Evolutionary conservation across 306 rosid species (phyloP), one percentile per base, ranked within the genome.

Genomic region (Bauhinia variegata): DNA sequence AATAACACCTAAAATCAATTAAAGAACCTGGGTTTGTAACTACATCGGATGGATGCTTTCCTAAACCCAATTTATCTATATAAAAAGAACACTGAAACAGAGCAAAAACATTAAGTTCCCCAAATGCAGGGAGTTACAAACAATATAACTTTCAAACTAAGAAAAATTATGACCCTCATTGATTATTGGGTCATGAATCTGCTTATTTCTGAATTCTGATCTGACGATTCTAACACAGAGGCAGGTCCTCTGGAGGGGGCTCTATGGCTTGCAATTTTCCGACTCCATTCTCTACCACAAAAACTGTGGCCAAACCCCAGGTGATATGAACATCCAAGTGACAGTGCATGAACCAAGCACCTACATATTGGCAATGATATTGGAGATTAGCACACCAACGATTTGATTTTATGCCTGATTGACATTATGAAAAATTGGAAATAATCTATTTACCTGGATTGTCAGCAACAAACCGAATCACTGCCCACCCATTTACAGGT

Each of bases 361-460:
- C 97, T 75, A 42, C 70, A 68, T 37, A 12, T 46, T 0, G 12
- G 19, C 13, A 68, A 54, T n/a, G n/a, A n/a, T 14, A 32, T 44
- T 41, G 36, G 54, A 47, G 14, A 33, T 32, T 8, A 47, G 10
- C 28, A 23, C 28, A 23, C 28, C 28, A 23, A 23, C 28, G 1
- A 2, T 23, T 23, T 23, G 28, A 23, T 1, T 23, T 23, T 23
- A 23, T 23, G 28, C 28, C 28, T 23, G 28, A 1, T 23, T 23
- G 28, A n/a, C n/a, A n/a, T n/a, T n/a, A n/a, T n/a, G n/a, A n/a
- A n/a, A n/a, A n/a, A n/a, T n/a, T n/a, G n/a, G n/a, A n/a, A n/a
- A n/a, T n/a, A n/a, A n/a, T n/a, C n/a, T n/a, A n/a, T 23, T 65
- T 54, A 93, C 98, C 98, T 78, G 98, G 98, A 64, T 93, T 93